Evolutionary conservation across 148 eudicot species (phyloP).

Genomic region (Amaranthus hypochondriacus): DNA sequence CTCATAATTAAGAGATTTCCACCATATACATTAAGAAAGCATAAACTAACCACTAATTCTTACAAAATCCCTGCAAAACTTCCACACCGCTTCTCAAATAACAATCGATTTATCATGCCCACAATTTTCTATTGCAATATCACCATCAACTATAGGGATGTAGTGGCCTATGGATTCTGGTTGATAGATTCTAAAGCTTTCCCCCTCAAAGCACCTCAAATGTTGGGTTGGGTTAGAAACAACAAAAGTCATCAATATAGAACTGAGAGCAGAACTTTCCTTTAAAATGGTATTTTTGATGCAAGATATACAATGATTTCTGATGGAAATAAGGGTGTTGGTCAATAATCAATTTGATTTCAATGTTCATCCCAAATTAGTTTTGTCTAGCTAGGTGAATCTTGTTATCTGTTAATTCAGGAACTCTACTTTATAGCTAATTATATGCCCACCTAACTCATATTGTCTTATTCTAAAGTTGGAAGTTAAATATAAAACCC

Average conservation of each 20-base stretch:
- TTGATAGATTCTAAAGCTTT: background rate
- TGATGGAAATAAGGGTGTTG: background rate
- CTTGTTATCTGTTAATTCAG: background rate
- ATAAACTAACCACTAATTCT: background rate
- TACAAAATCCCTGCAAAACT: background rate
- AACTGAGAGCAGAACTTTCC: background rate
- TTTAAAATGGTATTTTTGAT: background rate
- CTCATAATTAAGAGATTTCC: background rate
- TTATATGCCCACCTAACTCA: background rate
- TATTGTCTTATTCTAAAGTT: background rate
- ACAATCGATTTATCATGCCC: background rate
- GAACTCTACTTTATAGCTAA: background rate
- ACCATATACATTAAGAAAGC: background rate
- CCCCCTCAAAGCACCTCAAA: background rate
- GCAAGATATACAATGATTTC: background rate
- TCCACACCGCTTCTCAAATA: background rate
- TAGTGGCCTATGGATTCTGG: background rate
- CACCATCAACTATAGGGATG: background rate
- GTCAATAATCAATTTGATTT: background rate
- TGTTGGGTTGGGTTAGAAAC: no score
- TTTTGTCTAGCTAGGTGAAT: background rate
- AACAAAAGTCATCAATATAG: no score
- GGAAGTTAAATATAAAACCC: background rate
- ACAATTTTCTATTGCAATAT: background rate
- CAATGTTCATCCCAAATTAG: background rate